A percentile compares a stretch with the other conserved stretches of the same genome.
Conservation (phyloP, 805 yeast species). For the Kluyveromyces wickerhamii region DNA sequence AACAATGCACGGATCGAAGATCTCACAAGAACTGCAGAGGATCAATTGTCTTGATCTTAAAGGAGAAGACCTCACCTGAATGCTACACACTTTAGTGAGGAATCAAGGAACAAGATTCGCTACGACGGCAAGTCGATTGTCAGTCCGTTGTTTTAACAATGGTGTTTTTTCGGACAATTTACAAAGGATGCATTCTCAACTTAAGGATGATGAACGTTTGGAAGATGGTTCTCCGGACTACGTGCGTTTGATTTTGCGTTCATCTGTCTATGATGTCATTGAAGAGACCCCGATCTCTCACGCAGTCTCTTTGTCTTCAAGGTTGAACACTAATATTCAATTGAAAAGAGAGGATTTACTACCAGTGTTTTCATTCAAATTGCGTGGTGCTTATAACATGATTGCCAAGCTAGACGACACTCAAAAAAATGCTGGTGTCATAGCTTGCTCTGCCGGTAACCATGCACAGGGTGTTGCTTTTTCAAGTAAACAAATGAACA, state of each 20-base stretch:
- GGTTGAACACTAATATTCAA: conserved; percentile 64
- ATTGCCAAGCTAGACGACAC: conserved; percentile 71
- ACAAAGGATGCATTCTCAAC: conserved; percentile 23
- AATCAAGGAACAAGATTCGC: neutral
- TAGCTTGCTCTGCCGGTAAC: conserved; percentile 98
- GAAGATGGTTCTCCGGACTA: conserved; percentile 81
- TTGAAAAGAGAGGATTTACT: conserved; percentile 88
- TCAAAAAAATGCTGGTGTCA: conserved; percentile 69
- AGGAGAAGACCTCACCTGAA: too few species aligned
- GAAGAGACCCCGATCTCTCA: conserved; percentile 79
- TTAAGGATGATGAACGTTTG: conserved; percentile 41
- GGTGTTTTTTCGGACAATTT: conserved; percentile 3
- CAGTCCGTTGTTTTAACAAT: conserved; percentile 1
- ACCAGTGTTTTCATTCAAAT: conserved; percentile 92
- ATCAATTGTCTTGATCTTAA: too few species aligned
- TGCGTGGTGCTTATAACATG: conserved; percentile 97
- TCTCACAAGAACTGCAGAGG: too few species aligned
- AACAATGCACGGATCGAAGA: too few species aligned
- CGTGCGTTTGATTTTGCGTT: conserved; percentile 79
- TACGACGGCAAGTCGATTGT: neutral
- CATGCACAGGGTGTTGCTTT: conserved; percentile 99
- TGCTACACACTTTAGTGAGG: neutral
- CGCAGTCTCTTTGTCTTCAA: conserved; percentile 68
- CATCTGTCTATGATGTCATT: conserved; percentile 91
- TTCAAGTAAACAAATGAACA: conserved; percentile 75